Evolutionary conservation across 306 rosid genomes (phyloP).

Genomic region (Rosa lucieae): DNA sequence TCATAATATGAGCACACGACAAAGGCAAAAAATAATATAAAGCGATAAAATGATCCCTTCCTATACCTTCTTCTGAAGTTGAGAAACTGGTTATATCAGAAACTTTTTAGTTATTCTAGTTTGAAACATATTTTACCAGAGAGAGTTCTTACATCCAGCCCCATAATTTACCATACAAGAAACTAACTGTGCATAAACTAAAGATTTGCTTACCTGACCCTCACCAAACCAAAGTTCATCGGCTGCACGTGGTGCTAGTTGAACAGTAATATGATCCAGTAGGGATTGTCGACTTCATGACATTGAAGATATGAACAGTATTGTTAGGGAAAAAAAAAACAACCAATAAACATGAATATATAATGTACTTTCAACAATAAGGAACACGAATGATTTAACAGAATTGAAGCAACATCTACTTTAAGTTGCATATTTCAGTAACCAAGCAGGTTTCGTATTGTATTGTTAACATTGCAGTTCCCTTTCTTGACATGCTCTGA

Average conservation of each 20-base stretch:
- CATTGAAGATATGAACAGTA: slow-evolving; percentile 22
- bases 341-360: slow-evolving; percentile 3
- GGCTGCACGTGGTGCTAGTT: slow-evolving; percentile 97
- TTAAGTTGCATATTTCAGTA: not conserved
- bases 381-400: slow-evolving; percentile 7
- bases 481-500: not conserved
- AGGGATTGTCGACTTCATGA: slow-evolving; percentile 85
- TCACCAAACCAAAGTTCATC: slow-evolving; percentile 89
- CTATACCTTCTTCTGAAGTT: not conserved
- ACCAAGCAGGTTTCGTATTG: not conserved
- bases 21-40: not conserved
- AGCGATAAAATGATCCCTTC: slow-evolving; percentile 1
- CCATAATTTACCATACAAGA: not conserved
- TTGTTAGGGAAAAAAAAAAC: not conserved
- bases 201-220: slow-evolving; percentile 53
- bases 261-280: slow-evolving; percentile 90
- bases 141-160: not conserved
- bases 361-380: slow-evolving; percentile 15
- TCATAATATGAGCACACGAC: slow-evolving; percentile 12
- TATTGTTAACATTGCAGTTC: slow-evolving; percentile 13
- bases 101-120: not conserved
- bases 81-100: not conserved
- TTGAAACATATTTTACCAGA: not conserved
- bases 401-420: slow-evolving; percentile 18
- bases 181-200: not conserved